Conservation (phyloP, 2,329 filamentous ascomycete species). For the Aureobasidium sp. region DNA sequence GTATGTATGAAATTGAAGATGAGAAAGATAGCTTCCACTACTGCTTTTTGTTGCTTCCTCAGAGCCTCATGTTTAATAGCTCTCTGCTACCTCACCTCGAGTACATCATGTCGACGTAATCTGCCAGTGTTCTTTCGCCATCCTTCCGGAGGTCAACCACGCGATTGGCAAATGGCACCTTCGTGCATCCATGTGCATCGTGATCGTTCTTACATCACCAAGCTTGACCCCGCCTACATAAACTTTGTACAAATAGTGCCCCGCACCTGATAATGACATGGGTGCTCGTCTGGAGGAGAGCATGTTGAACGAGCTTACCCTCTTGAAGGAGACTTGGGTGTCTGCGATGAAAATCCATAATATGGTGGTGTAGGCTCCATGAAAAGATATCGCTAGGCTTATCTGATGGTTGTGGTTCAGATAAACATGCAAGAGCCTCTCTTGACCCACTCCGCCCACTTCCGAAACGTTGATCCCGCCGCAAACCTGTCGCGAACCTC, state of each 20-base stretch:
- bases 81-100: too few species aligned
- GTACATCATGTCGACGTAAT: not conserved
- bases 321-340: too few species aligned
- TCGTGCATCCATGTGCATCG: not conserved
- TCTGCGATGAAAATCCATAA: too few species aligned
- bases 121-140: not conserved
- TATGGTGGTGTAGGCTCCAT: not conserved
- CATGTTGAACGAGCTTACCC: too few species aligned
- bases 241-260: not conserved
- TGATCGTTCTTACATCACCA: not conserved
- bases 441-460: not conserved
- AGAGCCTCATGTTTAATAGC: not conserved
- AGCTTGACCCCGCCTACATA: not conserved
- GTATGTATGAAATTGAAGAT: not conserved
- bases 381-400: too few species aligned
- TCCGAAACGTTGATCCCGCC: not conserved
- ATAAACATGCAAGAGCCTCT: not conserved
- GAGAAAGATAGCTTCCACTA: not conserved
- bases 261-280: not conserved
- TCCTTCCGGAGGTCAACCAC: not conserved
- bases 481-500: not conserved
- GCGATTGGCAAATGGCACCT: not conserved
- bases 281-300: not conserved
- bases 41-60: constrained; percentile 1
- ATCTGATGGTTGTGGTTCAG: not conserved